Evolutionary conservation across 164 flowering plant genomes (phyloP).

Genomic region (Liquidambar formosana): DNA sequence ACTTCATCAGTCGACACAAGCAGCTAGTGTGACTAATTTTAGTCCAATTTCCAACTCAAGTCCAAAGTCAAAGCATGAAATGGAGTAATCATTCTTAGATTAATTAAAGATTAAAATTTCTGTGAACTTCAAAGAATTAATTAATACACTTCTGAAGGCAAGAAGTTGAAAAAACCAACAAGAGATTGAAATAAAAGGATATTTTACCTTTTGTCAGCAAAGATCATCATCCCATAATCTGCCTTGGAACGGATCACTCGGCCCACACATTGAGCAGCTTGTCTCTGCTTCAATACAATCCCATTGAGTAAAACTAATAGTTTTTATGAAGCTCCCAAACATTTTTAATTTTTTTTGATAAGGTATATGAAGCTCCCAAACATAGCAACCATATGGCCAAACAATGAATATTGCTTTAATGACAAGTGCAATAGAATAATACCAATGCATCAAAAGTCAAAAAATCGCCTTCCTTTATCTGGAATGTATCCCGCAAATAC

Average conservation of each 20-base stretch:
- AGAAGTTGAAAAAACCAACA: neutral
- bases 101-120: neutral
- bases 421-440: constrained; percentile 19
- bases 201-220: constrained; percentile 97
- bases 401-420: neutral
- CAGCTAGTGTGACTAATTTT: too few relatives aligned
- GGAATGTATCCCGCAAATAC: constrained; percentile 93
- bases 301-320: constrained; percentile 6
- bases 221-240: constrained; percentile 99
- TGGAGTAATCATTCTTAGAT: too few relatives aligned
- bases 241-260: constrained; percentile 97
- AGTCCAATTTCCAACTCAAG: too few relatives aligned
- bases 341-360: too few relatives aligned
- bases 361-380: constrained; percentile 5
- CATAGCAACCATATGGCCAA: neutral
- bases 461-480: constrained; percentile 98
- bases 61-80: too few relatives aligned
- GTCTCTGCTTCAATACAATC: constrained; percentile 61
- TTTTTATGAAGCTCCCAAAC: constrained; percentile 1
- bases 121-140: neutral
- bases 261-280: constrained; percentile 99
- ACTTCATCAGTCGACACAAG: too few relatives aligned
- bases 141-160: neutral
- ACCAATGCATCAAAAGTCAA: constrained; percentile 99
- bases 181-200: constrained; percentile 4